Evolutionary conservation across 345 rosid genomes (phyloP).

Genomic region (Eucalyptus melliodora): DNA sequence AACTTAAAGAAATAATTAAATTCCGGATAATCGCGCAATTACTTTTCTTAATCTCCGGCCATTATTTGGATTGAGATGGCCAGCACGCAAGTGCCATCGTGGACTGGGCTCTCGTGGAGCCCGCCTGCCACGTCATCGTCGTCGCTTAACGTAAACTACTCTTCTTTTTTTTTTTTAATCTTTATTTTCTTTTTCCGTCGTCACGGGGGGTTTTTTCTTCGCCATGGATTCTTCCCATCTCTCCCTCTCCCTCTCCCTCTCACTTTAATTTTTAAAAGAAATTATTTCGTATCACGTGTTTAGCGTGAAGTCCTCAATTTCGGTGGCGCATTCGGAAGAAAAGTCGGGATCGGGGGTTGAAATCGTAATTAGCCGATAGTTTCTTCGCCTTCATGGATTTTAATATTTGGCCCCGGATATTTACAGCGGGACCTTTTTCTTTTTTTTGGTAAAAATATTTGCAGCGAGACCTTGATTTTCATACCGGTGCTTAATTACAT

Average conservation of each 20-base stretch:
- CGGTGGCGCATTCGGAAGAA: neutral
- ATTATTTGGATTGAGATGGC: neutral
- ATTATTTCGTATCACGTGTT: neutral
- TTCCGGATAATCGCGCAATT: neutral
- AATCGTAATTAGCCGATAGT: neutral
- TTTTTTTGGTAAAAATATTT: neutral
- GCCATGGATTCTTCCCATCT: neutral
- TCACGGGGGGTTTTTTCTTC: neutral
- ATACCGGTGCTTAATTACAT: neutral
- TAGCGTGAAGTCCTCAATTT: neutral
- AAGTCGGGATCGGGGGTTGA: neutral
- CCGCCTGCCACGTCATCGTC: neutral
- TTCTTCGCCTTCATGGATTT: neutral
- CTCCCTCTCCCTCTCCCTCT: neutral
- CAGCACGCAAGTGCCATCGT: neutral
- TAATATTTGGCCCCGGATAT: neutral
- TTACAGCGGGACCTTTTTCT: neutral
- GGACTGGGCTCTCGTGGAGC: neutral
- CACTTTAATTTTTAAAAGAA: neutral
- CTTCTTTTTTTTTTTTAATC: neutral
- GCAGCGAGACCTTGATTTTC: neutral
- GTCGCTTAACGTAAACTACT: neutral
- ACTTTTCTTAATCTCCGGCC: neutral
- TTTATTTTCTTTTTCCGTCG: neutral
- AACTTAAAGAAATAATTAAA: neutral